These are phyloP conservation scores for Alternaria infectoria DNA, from an alignment of 2,329 filamentous ascomycete genomes.

Conservation along the genomic window DNA sequence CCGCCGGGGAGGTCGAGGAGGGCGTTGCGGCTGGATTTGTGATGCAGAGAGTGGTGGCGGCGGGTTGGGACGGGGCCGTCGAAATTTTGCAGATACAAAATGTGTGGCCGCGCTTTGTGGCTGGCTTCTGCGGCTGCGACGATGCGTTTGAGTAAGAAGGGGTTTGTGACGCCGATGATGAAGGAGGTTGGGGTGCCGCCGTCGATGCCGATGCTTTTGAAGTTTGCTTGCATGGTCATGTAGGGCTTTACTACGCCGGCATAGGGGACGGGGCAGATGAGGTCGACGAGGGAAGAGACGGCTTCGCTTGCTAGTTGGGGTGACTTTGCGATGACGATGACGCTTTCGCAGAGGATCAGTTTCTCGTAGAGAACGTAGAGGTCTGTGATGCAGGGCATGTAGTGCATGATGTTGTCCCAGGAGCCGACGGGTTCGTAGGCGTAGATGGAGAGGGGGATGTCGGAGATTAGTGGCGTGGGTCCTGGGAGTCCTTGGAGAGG, in stretches of 20 bases:
- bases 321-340: conserved; percentile 51
- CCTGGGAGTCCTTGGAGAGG: conserved; percentile 48
- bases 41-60: conserved; percentile 46
- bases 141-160: conserved; percentile 51
- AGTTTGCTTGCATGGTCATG: conserved; percentile 53
- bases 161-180: conserved; percentile 51
- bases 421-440: conserved; percentile 50
- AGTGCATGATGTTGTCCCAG: conserved; percentile 49
- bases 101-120: conserved; percentile 44
- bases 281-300: conserved; percentile 48
- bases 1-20: conserved; percentile 49
- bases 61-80: conserved; percentile 46
- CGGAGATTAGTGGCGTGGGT: conserved; percentile 37
- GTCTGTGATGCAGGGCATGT: conserved; percentile 50
- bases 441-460: conserved; percentile 43
- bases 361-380: conserved; percentile 51
- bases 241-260: conserved; percentile 50
- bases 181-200: conserved; percentile 48
- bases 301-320: conserved; percentile 51
- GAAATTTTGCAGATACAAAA: conserved; percentile 48
- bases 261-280: conserved; percentile 50
- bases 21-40: conserved; percentile 43
- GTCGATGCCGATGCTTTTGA: conserved; percentile 48
- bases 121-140: conserved; percentile 42
- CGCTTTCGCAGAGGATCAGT: conserved; percentile 49